Conservation (phyloP, 2,329 filamentous ascomycete species). For the Boeremia exigua region DNA sequence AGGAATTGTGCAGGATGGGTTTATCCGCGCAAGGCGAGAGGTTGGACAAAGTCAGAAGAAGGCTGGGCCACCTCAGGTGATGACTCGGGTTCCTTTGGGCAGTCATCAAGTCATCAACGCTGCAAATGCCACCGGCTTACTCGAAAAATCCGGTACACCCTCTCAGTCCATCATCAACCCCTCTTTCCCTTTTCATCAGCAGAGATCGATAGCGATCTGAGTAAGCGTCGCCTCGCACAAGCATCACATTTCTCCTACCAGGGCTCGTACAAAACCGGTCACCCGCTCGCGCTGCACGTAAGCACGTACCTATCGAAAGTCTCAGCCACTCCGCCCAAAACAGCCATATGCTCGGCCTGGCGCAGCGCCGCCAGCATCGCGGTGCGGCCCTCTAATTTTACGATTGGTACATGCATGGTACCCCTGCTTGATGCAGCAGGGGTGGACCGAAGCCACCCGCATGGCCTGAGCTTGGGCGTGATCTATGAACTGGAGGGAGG, state of each 20-base stretch:
- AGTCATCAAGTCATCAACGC: background rate
- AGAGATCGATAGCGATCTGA: background rate
- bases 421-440: constrained; percentile 1
- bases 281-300: constrained; percentile 1
- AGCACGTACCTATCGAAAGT: constrained; percentile 20
- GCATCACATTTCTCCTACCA: background rate
- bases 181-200: background rate
- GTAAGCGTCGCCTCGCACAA: constrained; percentile 11
- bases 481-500: background rate
- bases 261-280: constrained; percentile 11
- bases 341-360: constrained; percentile 2
- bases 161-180: background rate
- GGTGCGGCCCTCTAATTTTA: constrained; percentile 8
- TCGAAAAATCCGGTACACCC: background rate
- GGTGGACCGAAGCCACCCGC: constrained; percentile 12
- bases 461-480: background rate
- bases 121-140: background rate
- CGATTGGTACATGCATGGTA: constrained; percentile 7
- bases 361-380: constrained; percentile 4
- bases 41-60: background rate
- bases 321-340: constrained; percentile 10
- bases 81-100: background rate
- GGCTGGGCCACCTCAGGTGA: background rate
- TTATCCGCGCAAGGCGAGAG: constrained; percentile 4
- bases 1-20: background rate